These are phyloP conservation scores for Coemansia sp. DNA, from an alignment of 192 early-diverging fungal genomes.

Conservation along the genomic window DNA sequence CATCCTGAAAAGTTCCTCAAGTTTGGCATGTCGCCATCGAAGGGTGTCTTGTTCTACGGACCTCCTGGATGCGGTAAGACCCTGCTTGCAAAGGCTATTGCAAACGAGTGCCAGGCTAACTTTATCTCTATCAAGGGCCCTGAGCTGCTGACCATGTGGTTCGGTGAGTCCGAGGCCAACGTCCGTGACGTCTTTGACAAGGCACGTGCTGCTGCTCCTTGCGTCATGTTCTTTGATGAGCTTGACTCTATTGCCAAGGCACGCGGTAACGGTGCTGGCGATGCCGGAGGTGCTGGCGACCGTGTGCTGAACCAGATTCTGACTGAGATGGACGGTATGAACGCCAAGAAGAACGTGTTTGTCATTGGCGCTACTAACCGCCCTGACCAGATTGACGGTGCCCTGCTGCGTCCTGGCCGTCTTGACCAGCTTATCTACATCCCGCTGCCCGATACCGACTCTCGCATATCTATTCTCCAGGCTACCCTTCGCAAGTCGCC, in stretches of 20 bases:
- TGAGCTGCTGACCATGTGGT: slow-evolving; percentile 99
- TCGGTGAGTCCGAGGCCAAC: slow-evolving; percentile 99
- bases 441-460: slow-evolving; percentile 85
- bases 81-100: slow-evolving; percentile 97
- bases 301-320: slow-evolving; percentile 99
- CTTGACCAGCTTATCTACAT: slow-evolving; percentile 99
- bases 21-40: slow-evolving; percentile 91
- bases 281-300: slow-evolving; percentile 91
- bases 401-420: slow-evolving; percentile 96
- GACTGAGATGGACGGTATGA: slow-evolving; percentile 99
- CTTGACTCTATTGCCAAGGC: slow-evolving; percentile 97
- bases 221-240: slow-evolving; percentile 99
- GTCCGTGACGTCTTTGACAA: slow-evolving; percentile 99
- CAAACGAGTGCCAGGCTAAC: slow-evolving; percentile 99
- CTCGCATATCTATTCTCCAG: slow-evolving; percentile 80
- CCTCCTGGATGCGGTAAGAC: slow-evolving; percentile 99
- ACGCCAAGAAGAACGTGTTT: slow-evolving; percentile 99
- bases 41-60: slow-evolving; percentile 98
- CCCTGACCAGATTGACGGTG: slow-evolving; percentile 97
- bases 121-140: slow-evolving; percentile 99
- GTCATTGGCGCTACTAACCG: slow-evolving; percentile 99
- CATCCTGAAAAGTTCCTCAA: slow-evolving; percentile 99
- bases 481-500: slow-evolving; percentile 95
- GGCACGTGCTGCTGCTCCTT: slow-evolving; percentile 95
- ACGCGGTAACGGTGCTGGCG: slow-evolving; percentile 68